phyloP scores from a whole-genome alignment of 2,329 filamentous ascomycete species.

The Aureobasidium pullulans region DNA sequence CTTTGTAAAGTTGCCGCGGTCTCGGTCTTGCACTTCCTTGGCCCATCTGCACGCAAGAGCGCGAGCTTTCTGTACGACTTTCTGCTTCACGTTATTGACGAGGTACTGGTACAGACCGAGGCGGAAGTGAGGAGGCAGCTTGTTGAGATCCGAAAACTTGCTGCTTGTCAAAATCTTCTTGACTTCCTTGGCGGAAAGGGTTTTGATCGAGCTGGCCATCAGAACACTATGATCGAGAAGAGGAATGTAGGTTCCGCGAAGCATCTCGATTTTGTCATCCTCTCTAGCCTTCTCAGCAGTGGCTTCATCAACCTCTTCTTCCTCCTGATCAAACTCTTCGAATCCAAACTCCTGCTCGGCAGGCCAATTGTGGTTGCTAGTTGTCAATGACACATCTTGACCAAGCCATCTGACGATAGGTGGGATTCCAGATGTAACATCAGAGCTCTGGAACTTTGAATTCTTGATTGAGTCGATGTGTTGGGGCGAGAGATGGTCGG shows the following conservation, averaged over 20 bases:
- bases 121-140: constrained; percentile 48
- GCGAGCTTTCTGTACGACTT: constrained; percentile 42
- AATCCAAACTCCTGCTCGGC: constrained; percentile 29
- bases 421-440: not conserved
- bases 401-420: constrained; percentile 9
- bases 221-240: constrained; percentile 1
- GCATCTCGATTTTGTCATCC: constrained; percentile 46
- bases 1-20: constrained; percentile 51
- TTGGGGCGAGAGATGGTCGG: not conserved
- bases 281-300: constrained; percentile 49
- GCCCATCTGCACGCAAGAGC: constrained; percentile 45
- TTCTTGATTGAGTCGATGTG: constrained; percentile 1
- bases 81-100: constrained; percentile 46
- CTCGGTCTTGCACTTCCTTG: constrained; percentile 44
- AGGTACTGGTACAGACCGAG: constrained; percentile 61
- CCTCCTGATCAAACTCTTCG: constrained; percentile 54
- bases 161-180: not conserved
- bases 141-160: constrained; percentile 48
- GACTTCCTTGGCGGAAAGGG: not conserved
- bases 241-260: constrained; percentile 34
- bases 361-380: not conserved
- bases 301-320: constrained; percentile 53
- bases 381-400: not conserved
- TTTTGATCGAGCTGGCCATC: not conserved
- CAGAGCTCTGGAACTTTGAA: not conserved